phyloP scores from a whole-genome alignment of 2,329 filamentous ascomycete genomes.

The Chrysosporium queenslandicum region DNA sequence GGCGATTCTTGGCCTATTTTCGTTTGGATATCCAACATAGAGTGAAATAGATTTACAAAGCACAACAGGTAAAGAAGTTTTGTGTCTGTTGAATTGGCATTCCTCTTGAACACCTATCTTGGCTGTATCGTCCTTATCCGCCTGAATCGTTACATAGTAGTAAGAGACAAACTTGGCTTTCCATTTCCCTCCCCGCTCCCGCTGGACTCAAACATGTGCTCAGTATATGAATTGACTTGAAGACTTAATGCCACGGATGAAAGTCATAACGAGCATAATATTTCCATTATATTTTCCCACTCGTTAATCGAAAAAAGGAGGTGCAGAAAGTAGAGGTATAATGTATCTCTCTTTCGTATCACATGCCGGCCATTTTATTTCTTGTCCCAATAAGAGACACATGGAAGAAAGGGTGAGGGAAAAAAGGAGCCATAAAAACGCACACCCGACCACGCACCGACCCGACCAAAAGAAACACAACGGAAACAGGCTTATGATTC shows the following conservation, averaged over 20 bases:
- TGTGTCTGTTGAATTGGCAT: not conserved
- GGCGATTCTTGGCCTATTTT: not conserved
- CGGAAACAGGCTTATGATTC: conserved; percentile 44
- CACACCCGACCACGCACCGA: conserved; percentile 11
- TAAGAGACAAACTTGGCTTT: not conserved
- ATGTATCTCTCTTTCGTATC: conserved; percentile 8
- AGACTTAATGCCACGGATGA: not conserved
- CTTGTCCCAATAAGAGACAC: conserved; percentile 7
- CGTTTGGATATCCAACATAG: not conserved
- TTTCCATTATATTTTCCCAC: conserved; percentile 13
- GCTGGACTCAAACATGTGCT: not conserved
- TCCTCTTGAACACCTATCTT: not conserved
- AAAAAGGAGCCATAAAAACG: conserved; percentile 16
- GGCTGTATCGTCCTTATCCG: not conserved
- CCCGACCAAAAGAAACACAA: conserved; percentile 12
- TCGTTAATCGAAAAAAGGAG: conserved; percentile 5
- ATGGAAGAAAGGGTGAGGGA: conserved; percentile 2
- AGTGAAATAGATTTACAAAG: not conserved
- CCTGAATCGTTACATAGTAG: not conserved
- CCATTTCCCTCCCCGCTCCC: not conserved
- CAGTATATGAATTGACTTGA: not conserved
- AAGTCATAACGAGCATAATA: conserved; percentile 12
- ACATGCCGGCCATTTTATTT: conserved; percentile 9
- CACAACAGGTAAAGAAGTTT: not conserved
- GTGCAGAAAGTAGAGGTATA: not conserved